Percentiles rank a stretch among this genome's conserved stretches.
Conservation (phyloP, 495 filamentous ascomycete genomes). For the Penicillium flavigenum region DNA sequence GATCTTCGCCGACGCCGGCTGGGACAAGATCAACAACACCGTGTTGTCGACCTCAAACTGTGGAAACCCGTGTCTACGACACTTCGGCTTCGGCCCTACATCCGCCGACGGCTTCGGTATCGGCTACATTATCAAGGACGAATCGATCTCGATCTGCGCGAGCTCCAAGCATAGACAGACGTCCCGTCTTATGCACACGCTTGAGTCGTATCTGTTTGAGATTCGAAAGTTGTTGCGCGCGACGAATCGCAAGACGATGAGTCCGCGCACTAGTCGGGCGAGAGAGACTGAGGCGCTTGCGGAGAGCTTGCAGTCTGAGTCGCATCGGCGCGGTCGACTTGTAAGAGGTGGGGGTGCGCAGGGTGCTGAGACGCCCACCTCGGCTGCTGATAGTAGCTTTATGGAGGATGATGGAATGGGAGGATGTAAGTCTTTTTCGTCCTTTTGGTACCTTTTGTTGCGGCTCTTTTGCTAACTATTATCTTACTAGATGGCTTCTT, state of each 20-base stretch:
- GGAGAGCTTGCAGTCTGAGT: slow-evolving; percentile 42
- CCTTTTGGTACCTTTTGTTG: slow-evolving; percentile 10
- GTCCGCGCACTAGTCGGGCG: slow-evolving; percentile 58
- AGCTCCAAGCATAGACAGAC: slow-evolving; percentile 92
- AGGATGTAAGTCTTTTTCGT: slow-evolving; percentile 68
- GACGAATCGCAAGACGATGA: slow-evolving; percentile 56
- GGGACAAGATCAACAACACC: slow-evolving; percentile 94
- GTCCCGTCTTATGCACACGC: slow-evolving; percentile 78
- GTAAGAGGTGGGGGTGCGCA: slow-evolving; percentile 42
- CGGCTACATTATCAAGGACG: slow-evolving; percentile 99
- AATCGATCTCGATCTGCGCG: slow-evolving; percentile 86
- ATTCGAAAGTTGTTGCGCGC: slow-evolving; percentile 78
- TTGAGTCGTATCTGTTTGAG: slow-evolving; percentile 88
- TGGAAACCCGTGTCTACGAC: slow-evolving; percentile 92
- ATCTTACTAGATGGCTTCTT: slow-evolving; percentile 80
- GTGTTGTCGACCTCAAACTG: slow-evolving; percentile 98
- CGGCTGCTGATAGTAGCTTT: slow-evolving; percentile 60
- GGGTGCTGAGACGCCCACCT: slow-evolving; percentile 55
- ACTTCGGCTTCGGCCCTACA: slow-evolving; percentile 95
- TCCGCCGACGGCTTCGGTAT: slow-evolving; percentile 96
- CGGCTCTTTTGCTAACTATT: slow-evolving; percentile 23
- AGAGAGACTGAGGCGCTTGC: slow-evolving; percentile 63
- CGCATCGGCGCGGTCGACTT: slow-evolving; percentile 44
- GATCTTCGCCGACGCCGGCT: slow-evolving; percentile 84
- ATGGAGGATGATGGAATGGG: slow-evolving; percentile 88